These are phyloP conservation scores for Pichia sp. DNA, from an alignment of 1,139 yeast genomes.

Conservation along the genomic window DNA sequence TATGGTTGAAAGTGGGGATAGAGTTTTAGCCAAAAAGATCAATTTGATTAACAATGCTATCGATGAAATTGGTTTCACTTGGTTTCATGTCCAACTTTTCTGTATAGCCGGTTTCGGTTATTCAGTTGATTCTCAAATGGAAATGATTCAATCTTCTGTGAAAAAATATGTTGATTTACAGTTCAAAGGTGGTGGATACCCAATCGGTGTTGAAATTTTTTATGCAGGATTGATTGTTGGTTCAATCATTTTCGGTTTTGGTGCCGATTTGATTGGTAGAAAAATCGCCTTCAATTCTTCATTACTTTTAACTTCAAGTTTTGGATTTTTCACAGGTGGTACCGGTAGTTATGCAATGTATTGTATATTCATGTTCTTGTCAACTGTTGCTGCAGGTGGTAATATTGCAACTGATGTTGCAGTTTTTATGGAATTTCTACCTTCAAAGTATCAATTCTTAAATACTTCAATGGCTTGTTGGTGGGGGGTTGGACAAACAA, in stretches of 20 bases:
- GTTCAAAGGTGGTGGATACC: slow-evolving; percentile 30
- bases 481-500: slow-evolving; percentile 60
- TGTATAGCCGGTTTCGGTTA: slow-evolving; percentile 56
- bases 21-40: slow-evolving; percentile 22
- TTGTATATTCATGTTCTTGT: slow-evolving; percentile 41
- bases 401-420: slow-evolving; percentile 56
- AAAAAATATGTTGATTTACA: slow-evolving; percentile 36
- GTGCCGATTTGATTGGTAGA: slow-evolving; percentile 55
- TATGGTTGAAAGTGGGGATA: slow-evolving; percentile 17
- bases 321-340: slow-evolving; percentile 48
- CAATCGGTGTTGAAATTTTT: slow-evolving; percentile 29
- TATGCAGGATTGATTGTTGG: slow-evolving; percentile 49
- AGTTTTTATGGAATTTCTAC: slow-evolving; percentile 52
- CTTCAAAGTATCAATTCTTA: slow-evolving; percentile 45
- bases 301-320: slow-evolving; percentile 41
- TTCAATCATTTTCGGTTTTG: slow-evolving; percentile 50
- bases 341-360: slow-evolving; percentile 37
- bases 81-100: slow-evolving; percentile 40
- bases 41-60: slow-evolving; percentile 37
- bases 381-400: slow-evolving; percentile 50
- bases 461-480: slow-evolving; percentile 50
- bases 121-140: slow-evolving; percentile 54
- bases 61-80: slow-evolving; percentile 46
- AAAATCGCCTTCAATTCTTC: slow-evolving; percentile 49
- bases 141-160: slow-evolving; percentile 40